A percentile compares a stretch with the other conserved stretches of the same genome.
These are phyloP conservation scores for Glarea lozoyensis DNA, from an alignment of 495 filamentous ascomycete genomes.

Conservation along the genomic window DNA sequence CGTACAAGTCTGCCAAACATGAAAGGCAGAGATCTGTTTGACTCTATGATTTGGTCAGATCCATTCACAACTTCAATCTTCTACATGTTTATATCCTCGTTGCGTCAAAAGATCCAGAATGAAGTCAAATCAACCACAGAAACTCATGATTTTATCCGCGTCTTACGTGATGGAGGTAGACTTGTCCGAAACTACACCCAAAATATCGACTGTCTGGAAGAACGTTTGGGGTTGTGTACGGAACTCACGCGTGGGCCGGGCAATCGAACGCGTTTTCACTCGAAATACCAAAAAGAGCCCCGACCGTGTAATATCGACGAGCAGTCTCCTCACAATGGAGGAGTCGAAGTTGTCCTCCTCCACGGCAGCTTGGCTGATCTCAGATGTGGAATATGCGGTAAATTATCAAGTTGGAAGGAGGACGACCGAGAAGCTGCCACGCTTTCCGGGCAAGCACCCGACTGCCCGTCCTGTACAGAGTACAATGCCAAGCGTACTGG, in stretches of 20 bases:
- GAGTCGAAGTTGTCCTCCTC: conserved; percentile 54
- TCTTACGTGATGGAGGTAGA: conserved; percentile 50
- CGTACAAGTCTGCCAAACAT: conserved; percentile 38
- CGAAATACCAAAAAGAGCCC: conserved; percentile 14
- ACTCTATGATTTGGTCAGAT: conserved; percentile 56
- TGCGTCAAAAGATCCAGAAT: conserved; percentile 44
- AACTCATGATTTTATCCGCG: conserved; percentile 54
- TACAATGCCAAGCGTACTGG: conserved; percentile 47
- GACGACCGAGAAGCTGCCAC: conserved; percentile 36
- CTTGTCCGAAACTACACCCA: conserved; percentile 61
- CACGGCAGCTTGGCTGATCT: conserved; percentile 54
- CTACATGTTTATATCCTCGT: conserved; percentile 55
- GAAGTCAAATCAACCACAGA: conserved; percentile 44
- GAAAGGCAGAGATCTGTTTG: conserved; percentile 60
- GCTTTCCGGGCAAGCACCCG: conserved; percentile 49
- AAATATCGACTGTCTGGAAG: conserved; percentile 63
- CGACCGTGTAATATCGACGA: conserved; percentile 10
- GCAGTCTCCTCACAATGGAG: conserved; percentile 18
- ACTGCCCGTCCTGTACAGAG: conserved; percentile 50
- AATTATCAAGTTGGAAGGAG: conserved; percentile 50
- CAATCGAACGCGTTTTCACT: conserved; percentile 37
- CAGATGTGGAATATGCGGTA: conserved; percentile 53
- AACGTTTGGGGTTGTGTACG: conserved; percentile 49
- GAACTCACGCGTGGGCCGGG: conserved; percentile 46
- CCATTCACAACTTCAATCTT: conserved; percentile 54